phyloP scores from a whole-genome alignment of 2,329 filamentous ascomycete species.

The Periconia sp. region DNA sequence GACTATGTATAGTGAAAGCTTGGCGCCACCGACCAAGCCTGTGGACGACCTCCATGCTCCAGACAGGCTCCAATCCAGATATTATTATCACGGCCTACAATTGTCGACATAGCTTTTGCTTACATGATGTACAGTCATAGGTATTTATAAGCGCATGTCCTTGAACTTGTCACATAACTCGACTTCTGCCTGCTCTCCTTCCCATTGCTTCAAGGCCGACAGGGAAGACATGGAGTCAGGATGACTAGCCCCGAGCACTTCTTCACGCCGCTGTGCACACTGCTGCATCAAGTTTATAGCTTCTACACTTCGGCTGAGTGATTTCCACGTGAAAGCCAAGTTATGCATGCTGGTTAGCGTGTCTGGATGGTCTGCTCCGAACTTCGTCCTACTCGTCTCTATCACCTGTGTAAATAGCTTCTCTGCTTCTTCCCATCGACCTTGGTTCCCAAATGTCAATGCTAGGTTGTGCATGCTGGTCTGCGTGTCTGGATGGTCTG shows the following conservation, averaged over 20 bases:
- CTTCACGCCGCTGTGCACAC: constrained; percentile 2
- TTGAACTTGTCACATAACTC: background rate
- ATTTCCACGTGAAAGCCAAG: constrained; percentile 9
- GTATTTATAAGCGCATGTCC: constrained; percentile 2
- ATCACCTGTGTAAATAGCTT: too few relatives aligned
- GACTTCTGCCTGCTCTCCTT: constrained; percentile 6
- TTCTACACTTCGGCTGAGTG: background rate
- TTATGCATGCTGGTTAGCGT: too few relatives aligned
- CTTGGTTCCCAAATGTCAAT: background rate
- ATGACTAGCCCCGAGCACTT: constrained; percentile 6
- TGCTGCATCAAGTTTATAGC: constrained; percentile 6
- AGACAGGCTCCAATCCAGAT: too few relatives aligned
- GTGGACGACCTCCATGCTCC: too few relatives aligned
- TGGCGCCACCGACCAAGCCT: too few relatives aligned
- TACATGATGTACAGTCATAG: too few relatives aligned
- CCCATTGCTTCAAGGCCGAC: constrained; percentile 2
- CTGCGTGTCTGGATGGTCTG: constrained; percentile 4
- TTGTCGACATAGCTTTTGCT: too few relatives aligned
- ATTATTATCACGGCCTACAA: too few relatives aligned
- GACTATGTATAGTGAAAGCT: too few relatives aligned
- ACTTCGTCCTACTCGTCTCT: constrained; percentile 1
- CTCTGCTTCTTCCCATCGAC: too few relatives aligned
- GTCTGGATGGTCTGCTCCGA: too few relatives aligned
- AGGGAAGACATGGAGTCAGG: constrained; percentile 10
- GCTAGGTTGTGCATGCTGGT: background rate